Evolutionary conservation across 306 rosid species (phyloP), one percentile per base, ranked within the genome.

Genomic region (Vicia faba): DNA sequence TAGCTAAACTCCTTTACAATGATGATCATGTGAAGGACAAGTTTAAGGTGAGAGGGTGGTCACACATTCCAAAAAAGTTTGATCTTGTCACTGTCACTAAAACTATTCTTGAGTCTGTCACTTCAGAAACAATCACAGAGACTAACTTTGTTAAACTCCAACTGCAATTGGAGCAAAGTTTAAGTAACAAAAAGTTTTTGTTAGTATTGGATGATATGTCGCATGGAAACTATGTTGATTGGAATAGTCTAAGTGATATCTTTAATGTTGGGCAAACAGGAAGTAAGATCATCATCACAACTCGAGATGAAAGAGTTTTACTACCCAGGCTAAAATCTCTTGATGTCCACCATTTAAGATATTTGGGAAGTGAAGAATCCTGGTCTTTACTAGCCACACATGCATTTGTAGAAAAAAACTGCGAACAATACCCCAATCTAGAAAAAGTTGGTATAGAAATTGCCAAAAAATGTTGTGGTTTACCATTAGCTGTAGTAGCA

Each of bases 161-260:
- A 72, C 74, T 79, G 54, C 12, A 77, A 67, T 40, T 61, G 50
- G 33, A 19, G 44, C 38, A 72, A 39, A 63, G 59, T 3, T 44
- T 82, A 60, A 48, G 5, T 4, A 66, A 61, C 4, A 79, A 28
- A 64, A 72, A 61, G n/a, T 71, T 72, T 71, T 64, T 82, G 72
- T 64, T 79, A 41, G 79, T 79, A 20, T 59, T 82, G 13, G 86
- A 82, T 64, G 81, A 82, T 51, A 68, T 79, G 61, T 82, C 84
- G 84, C 39, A 35, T 46, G 72, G 57, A 46, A 79, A 66, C 41
- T 75, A 69, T 53, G 40, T 28, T 46, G 69, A 62, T 10, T 82
- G 84, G 86, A 78, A 75, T 44, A 60, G 56, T 13, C 38, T 72
- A 2, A 64, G 35, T 43, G 53, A 8, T 43, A 31, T 58, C 19